Evolutionary conservation across 2,329 filamentous ascomycete genomes (phyloP).

Genomic region (Epicoccum sorghinum): DNA sequence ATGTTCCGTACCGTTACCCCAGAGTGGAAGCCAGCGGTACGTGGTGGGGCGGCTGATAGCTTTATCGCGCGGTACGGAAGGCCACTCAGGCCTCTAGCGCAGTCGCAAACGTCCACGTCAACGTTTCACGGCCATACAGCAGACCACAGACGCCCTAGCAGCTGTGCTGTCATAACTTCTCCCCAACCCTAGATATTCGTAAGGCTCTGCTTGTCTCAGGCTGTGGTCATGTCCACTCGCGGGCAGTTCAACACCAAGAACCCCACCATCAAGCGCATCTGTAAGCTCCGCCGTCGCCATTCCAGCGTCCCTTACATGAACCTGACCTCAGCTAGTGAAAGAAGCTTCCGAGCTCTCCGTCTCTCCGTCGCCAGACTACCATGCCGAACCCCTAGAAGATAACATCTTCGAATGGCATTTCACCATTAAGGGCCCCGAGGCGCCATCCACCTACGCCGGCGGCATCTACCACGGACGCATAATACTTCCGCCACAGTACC

Average conservation of each 20-base stretch:
- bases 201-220: not conserved
- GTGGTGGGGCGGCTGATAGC: slow-evolving; percentile 6
- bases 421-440: slow-evolving; percentile 87
- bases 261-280: slow-evolving; percentile 83
- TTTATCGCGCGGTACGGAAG: slow-evolving; percentile 5
- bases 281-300: slow-evolving; percentile 54
- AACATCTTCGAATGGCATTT: slow-evolving; percentile 99
- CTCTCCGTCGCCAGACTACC: slow-evolving; percentile 82
- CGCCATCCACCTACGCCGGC: slow-evolving; percentile 73
- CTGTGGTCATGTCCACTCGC: slow-evolving; percentile 47
- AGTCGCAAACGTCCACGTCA: slow-evolving; percentile 23
- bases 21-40: not conserved
- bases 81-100: slow-evolving; percentile 2
- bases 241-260: slow-evolving; percentile 73
- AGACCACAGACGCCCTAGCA: not conserved
- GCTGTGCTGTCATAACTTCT: not conserved
- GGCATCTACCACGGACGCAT: slow-evolving; percentile 97
- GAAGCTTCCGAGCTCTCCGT: slow-evolving; percentile 87
- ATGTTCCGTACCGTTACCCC: not conserved
- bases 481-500: slow-evolving; percentile 85
- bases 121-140: slow-evolving; percentile 19
- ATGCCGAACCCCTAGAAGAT: slow-evolving; percentile 80
- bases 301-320: slow-evolving; percentile 7
- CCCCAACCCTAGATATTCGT: not conserved
- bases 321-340: slow-evolving; percentile 65